Evolutionary conservation across 345 rosid genomes (phyloP), one percentile per base, ranked within the genome.

Genomic region (Brassica carinata): DNA sequence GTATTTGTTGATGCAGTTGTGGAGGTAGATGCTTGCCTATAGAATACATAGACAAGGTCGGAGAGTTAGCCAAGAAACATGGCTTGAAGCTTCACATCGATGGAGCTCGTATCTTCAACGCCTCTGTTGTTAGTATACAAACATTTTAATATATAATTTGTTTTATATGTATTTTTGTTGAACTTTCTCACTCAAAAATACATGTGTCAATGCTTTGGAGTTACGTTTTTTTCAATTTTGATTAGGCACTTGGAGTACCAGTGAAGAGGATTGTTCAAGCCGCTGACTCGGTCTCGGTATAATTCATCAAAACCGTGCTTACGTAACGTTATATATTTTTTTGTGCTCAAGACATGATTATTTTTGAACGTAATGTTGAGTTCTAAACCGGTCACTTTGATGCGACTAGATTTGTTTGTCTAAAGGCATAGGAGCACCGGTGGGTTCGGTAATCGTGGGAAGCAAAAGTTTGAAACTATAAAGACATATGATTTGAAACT

Each of bases 21-120:
- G 96, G 98, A 14, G 99, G 99, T 70, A 90, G 84, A 85, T 93
- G 97, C 83, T 69, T 92, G 74, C 84, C 92, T 68, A 86, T 69
- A 71, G 96, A 92, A 62, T 93, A 93, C 30, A 88, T 85, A 0
- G 91, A 93, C 81, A 77, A 53, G 53, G 96, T 93, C 13, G 97
- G 98, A 67, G 91, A 90, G 73, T 45, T 93, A 48, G 97, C 98
- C 29, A 90, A 87, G 84, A 90, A 88, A 79, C 88, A 96, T 78
- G 92, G 90, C 17, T 81, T 96, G 85, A 92, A 92, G 87, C 95
- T 93, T 88, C 98, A 96, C 71, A 90, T 96, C 10, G 98, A 96
- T 1, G 99, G 99, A 45, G 99, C 98, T 87, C 92, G 95, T 66
- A 90, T 96, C 80, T 93, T 93, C 87, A 96, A 92, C 83, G 98